These are phyloP conservation scores for Apiosordaria backusii DNA, from an alignment of 495 filamentous ascomycete species.

Conservation along the genomic window DNA sequence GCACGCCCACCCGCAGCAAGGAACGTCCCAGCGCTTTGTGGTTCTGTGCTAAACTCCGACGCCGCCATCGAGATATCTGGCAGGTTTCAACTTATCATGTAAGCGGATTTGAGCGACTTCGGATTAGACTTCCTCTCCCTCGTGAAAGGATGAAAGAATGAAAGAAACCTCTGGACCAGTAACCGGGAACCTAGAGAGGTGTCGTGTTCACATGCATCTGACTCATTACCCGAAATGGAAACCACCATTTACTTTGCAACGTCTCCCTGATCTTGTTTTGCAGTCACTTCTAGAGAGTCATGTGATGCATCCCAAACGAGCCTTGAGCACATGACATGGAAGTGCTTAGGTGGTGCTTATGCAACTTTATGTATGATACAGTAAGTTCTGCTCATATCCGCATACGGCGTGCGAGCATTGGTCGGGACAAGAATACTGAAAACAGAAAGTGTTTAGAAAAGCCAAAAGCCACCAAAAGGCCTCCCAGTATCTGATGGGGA, in stretches of 20 bases:
- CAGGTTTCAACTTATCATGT: neutral
- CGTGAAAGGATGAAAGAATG: neutral
- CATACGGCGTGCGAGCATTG: neutral
- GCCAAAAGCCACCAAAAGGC: neutral
- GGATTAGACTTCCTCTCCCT: neutral
- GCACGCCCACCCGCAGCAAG: neutral
- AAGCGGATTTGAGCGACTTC: neutral
- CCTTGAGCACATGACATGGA: neutral
- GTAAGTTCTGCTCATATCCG: neutral
- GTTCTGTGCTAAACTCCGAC: neutral
- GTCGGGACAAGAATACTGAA: constrained; percentile 1
- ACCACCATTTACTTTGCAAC: neutral
- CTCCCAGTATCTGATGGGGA: neutral
- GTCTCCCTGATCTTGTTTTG: neutral
- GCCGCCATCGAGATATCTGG: neutral
- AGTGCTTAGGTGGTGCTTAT: neutral
- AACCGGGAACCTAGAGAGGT: neutral
- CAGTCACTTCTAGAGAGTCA: neutral
- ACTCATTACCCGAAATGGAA: constrained; percentile 3
- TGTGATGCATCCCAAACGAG: neutral
- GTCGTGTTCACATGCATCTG: constrained; percentile 1
- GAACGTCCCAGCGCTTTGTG: neutral
- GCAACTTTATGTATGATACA: neutral
- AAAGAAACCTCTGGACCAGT: neutral
- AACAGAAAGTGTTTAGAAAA: neutral